Percentiles rank a stretch among this genome's conserved stretches.
These are phyloP conservation scores for Neonectria neomacrospora DNA, from an alignment of 2,329 filamentous ascomycete genomes.

Conservation along the genomic window DNA sequence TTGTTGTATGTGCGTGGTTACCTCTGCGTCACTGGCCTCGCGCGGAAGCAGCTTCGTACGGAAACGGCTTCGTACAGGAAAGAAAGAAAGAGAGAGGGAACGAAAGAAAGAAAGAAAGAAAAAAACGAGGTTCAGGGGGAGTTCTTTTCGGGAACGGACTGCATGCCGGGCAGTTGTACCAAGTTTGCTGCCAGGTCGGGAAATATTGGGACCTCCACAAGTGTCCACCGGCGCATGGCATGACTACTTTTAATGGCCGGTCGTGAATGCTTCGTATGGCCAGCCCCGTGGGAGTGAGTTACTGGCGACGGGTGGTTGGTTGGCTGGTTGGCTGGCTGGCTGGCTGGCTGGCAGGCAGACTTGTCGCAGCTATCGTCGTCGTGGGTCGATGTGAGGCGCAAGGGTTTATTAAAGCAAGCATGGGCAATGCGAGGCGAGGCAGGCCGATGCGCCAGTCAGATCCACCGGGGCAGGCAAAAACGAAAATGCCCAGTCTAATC, in stretches of 20 bases:
- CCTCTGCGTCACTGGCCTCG: neutral
- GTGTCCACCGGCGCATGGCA: no score
- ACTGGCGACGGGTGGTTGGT: neutral
- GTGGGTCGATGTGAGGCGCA: conserved; percentile 10
- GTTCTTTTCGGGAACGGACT: neutral
- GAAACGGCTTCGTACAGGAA: neutral
- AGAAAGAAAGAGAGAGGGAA: no score
- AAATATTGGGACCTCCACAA: no score
- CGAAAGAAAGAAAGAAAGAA: no score
- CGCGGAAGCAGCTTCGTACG: neutral
- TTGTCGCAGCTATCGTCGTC: neutral
- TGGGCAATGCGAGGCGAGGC: conserved; percentile 8
- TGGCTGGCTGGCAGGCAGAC: no score
- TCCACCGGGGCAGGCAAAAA: conserved; percentile 17
- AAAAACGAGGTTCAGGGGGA: no score
- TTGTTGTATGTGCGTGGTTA: no score
- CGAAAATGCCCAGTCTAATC: neutral
- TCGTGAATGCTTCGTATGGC: neutral
- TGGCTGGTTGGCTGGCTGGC: no score
- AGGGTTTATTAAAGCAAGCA: no score
- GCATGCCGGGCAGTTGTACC: neutral
- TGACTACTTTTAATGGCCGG: no score
- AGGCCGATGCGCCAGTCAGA: conserved; percentile 2
- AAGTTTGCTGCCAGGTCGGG: no score
- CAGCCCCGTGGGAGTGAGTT: neutral